phyloP scores from a whole-genome alignment of 164 flowering plant species.

The Aristolochia contorta region DNA sequence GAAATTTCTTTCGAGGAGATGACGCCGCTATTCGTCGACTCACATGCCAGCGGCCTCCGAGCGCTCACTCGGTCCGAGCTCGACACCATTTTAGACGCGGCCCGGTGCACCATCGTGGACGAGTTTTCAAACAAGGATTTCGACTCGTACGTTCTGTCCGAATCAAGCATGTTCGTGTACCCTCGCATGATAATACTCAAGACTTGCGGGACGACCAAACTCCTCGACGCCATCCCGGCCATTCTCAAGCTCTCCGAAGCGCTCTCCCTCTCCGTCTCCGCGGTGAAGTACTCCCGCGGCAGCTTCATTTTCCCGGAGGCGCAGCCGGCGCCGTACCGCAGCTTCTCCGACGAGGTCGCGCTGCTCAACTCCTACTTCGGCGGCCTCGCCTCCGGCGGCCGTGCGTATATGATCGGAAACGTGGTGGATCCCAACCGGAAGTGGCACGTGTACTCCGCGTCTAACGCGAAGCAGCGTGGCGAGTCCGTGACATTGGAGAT shows the following conservation, averaged over 20 bases:
- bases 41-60: conserved; percentile 49
- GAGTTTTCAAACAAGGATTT: conserved; percentile 33
- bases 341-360: conserved; percentile 57
- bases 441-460: conserved; percentile 69
- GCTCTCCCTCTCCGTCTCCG: conserved; percentile 34
- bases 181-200: conserved; percentile 48
- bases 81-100: conserved; percentile 42
- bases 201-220: conserved; percentile 73
- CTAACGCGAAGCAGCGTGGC: neutral
- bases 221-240: conserved; percentile 41
- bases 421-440: conserved; percentile 19
- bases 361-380: conserved; percentile 38
- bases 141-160: conserved; percentile 76
- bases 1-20: conserved; percentile 50
- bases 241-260: conserved; percentile 33
- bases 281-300: conserved; percentile 56
- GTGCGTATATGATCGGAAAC: conserved; percentile 46
- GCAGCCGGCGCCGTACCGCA: conserved; percentile 65
- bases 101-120: conserved; percentile 55
- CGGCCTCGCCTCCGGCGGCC: conserved; percentile 17
- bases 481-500: conserved; percentile 40
- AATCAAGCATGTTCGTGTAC: conserved; percentile 63
- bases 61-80: conserved; percentile 38
- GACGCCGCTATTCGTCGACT: conserved; percentile 34
- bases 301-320: conserved; percentile 50